A percentile compares a stretch with the other conserved stretches of the same genome.
Conservation (phyloP, 192 early-diverging fungal genomes). For the Lunasporangiospora selenospora region DNA sequence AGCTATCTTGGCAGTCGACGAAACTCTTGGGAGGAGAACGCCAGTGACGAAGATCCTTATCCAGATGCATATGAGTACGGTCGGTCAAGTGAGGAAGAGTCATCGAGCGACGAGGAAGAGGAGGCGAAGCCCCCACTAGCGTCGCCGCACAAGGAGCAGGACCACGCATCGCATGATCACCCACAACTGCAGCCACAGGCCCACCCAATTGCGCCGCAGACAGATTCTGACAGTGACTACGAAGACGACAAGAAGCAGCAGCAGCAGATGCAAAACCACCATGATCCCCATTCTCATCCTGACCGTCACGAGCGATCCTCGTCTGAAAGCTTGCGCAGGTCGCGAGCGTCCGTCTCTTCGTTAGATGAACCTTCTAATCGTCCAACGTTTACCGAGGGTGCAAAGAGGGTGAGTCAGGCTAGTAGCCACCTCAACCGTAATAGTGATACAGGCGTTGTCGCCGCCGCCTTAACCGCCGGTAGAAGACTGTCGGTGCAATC, state of each 20-base stretch:
- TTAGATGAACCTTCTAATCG: background rate
- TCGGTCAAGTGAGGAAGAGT: constrained; percentile 1
- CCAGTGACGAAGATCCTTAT: constrained; percentile 34
- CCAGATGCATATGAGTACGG: constrained; percentile 39
- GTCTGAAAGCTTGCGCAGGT: background rate
- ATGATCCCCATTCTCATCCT: background rate
- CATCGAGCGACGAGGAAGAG: constrained; percentile 18
- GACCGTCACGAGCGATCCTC: constrained; percentile 1
- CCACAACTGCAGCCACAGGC: constrained; percentile 5
- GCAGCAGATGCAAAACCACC: background rate
- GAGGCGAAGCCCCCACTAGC: constrained; percentile 9
- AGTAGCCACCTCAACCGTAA: constrained; percentile 1
- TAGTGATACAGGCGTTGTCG: background rate
- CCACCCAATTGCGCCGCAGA: background rate
- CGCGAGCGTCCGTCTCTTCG: background rate
- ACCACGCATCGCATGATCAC: constrained; percentile 6
- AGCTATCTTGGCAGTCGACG: background rate
- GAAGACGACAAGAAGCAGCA: background rate
- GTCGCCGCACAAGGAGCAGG: too few relatives aligned
- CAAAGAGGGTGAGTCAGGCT: background rate
- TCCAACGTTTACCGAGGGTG: background rate
- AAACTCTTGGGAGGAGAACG: constrained; percentile 40
- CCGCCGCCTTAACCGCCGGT: background rate
- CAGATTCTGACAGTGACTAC: background rate
- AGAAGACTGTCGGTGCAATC: background rate